Evolutionary conservation across 2,329 filamentous ascomycete species (phyloP).

Genomic region (Massarina eburnea): DNA sequence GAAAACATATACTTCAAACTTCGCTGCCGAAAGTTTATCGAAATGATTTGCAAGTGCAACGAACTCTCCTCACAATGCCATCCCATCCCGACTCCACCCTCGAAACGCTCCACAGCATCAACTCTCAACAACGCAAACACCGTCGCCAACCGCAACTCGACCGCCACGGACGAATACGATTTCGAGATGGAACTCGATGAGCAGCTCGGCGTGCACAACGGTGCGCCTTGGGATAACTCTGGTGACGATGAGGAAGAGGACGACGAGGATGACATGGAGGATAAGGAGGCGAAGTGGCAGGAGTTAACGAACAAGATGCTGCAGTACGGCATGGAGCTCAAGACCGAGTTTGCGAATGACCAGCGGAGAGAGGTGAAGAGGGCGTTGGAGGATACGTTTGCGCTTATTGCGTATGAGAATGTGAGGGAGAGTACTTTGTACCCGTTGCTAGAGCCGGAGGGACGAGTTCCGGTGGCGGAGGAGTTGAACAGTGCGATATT

Average conservation of each 20-base stretch:
- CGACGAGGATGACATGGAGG: conserved; percentile 33
- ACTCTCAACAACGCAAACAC: conserved; percentile 31
- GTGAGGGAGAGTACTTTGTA: conserved; percentile 75
- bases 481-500: conserved; percentile 93
- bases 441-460: conserved; percentile 74
- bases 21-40: conserved; percentile 88
- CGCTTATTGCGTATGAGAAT: conserved; percentile 82
- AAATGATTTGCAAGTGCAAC: conserved; percentile 64
- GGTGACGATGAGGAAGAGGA: conserved; percentile 26
- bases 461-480: conserved; percentile 79
- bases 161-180: conserved; percentile 52
- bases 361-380: conserved; percentile 69
- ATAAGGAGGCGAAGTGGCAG: conserved; percentile 31
- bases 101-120: conserved; percentile 31
- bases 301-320: conserved; percentile 70
- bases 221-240: conserved; percentile 31
- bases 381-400: conserved; percentile 81
- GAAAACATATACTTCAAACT: conserved; percentile 85
- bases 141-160: conserved; percentile 36
- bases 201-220: conserved; percentile 44
- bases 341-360: conserved; percentile 75
- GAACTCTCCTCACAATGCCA: conserved; percentile 43
- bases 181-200: conserved; percentile 62
- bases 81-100: conserved; percentile 24
- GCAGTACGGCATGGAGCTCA: conserved; percentile 75